Percentiles rank a stretch among this genome's conserved stretches.
Evolutionary conservation across 345 rosid species (phyloP).

Genomic region (Eucalyptus microcorys): DNA sequence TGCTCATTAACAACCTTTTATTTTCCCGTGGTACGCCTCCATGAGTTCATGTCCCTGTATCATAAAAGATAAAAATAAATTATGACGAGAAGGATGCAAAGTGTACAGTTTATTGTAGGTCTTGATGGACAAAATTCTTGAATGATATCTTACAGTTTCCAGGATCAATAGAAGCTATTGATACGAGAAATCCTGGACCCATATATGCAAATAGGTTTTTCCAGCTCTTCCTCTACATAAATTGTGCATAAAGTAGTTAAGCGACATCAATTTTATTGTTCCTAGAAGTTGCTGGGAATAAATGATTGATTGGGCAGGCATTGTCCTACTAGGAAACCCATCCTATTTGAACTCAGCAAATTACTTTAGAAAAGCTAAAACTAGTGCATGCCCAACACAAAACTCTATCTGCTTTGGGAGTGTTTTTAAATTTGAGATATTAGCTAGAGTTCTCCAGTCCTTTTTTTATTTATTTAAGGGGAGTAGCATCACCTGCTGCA

Average conservation of each 20-base stretch:
- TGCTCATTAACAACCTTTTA: no score
- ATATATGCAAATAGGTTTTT: conserved; percentile 79
- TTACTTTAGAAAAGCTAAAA: background rate
- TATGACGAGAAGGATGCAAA: no score
- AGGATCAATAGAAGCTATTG: conserved; percentile 93
- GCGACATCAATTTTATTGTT: background rate
- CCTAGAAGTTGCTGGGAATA: background rate
- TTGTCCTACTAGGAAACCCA: background rate
- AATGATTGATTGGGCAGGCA: background rate
- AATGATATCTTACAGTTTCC: conserved; percentile 68
- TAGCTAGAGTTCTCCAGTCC: background rate
- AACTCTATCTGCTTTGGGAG: background rate
- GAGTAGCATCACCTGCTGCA: background rate
- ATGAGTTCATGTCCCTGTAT: no score
- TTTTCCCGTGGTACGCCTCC: no score
- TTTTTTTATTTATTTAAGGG: background rate
- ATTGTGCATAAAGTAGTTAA: background rate
- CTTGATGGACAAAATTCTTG: no score
- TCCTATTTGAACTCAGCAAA: background rate
- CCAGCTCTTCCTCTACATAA: conserved; percentile 79
- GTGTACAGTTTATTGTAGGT: no score
- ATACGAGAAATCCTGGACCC: conserved; percentile 95
- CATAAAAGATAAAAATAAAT: no score
- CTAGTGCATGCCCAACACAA: background rate
- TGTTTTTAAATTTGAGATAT: background rate